These are phyloP conservation scores for Puccinia triticina DNA, from an alignment of 1,284 basidiomycete species.

Conservation along the genomic window DNA sequence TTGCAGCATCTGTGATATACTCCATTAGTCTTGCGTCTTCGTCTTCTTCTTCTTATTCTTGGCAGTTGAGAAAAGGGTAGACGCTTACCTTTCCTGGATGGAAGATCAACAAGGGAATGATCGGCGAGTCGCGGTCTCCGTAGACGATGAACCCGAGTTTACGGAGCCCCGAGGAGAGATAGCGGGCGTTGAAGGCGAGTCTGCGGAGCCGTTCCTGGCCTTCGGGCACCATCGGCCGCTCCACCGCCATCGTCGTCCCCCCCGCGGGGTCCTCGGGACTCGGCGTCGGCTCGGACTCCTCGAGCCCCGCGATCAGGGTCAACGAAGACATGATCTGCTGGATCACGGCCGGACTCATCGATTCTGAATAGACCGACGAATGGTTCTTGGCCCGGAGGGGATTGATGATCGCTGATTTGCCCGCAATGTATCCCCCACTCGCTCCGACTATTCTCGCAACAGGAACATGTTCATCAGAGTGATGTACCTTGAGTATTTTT, in stretches of 20 bases:
- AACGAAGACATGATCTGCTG: constrained; percentile 90
- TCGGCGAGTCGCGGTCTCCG: constrained; percentile 86
- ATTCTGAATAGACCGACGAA: constrained; percentile 83
- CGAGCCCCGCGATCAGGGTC: constrained; percentile 88
- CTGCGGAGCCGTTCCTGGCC: constrained; percentile 79
- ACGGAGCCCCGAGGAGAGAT: constrained; percentile 80
- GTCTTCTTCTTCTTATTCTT: background rate
- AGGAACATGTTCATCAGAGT: background rate
- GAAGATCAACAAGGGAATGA: constrained; percentile 90
- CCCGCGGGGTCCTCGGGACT: constrained; percentile 65
- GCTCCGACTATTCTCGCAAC: constrained; percentile 75
- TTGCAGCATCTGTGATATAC: background rate
- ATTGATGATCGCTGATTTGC: constrained; percentile 77
- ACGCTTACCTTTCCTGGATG: constrained; percentile 85
- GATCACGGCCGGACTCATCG: constrained; percentile 86
- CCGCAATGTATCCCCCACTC: constrained; percentile 92
- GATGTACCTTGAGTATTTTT: background rate
- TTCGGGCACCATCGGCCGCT: constrained; percentile 75
- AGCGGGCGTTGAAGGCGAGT: constrained; percentile 92
- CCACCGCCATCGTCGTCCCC: constrained; percentile 68
- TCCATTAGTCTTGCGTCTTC: too few species aligned
- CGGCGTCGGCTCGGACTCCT: constrained; percentile 40
- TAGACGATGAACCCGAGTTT: constrained; percentile 98
- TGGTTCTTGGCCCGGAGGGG: constrained; percentile 80
- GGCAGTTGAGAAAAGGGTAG: background rate